Percentiles rank a stretch among this genome's conserved stretches.
These are phyloP conservation scores for Triticum turgidum DNA, from an alignment of 176 grass and related monocot species.

Conservation along the genomic window DNA sequence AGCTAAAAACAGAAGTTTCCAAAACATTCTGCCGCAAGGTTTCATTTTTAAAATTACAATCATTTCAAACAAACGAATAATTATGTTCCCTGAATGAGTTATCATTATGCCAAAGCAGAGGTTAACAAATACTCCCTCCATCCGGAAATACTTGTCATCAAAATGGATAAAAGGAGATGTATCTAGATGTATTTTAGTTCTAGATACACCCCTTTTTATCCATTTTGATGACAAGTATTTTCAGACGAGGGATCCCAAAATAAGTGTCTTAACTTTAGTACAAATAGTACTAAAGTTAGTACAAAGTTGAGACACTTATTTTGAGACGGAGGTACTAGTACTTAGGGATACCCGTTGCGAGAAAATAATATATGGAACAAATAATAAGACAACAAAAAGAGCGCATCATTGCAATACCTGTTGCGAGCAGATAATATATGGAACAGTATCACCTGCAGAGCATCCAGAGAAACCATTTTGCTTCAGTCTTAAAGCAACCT, in stretches of 20 bases:
- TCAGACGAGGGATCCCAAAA: too few species aligned
- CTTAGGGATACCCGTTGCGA: background rate
- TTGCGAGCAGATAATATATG: constrained; percentile 90
- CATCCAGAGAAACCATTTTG: constrained; percentile 88
- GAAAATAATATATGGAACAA: too few species aligned
- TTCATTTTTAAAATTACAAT: background rate
- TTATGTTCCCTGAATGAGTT: background rate
- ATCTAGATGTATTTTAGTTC: too few species aligned
- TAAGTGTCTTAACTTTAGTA: too few species aligned
- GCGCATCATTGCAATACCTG: constrained; percentile 48
- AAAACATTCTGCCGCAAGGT: background rate
- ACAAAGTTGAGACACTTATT: too few species aligned
- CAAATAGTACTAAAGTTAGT: too few species aligned
- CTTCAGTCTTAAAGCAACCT: constrained; percentile 95
- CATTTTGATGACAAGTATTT: too few species aligned
- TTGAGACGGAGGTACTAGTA: background rate
- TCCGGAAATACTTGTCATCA: too few species aligned
- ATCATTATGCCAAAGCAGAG: constrained; percentile 6
- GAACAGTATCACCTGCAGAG: constrained; percentile 84
- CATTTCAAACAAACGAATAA: background rate
- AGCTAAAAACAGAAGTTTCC: background rate
- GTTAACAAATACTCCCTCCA: background rate
- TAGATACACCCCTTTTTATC: too few species aligned
- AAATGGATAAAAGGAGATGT: too few species aligned
- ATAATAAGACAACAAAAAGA: background rate